A percentile compares a stretch with the other conserved stretches of the same genome.
phyloP scores from a whole-genome alignment of 495 filamentous ascomycete genomes.

The Apiosordaria backusii region DNA sequence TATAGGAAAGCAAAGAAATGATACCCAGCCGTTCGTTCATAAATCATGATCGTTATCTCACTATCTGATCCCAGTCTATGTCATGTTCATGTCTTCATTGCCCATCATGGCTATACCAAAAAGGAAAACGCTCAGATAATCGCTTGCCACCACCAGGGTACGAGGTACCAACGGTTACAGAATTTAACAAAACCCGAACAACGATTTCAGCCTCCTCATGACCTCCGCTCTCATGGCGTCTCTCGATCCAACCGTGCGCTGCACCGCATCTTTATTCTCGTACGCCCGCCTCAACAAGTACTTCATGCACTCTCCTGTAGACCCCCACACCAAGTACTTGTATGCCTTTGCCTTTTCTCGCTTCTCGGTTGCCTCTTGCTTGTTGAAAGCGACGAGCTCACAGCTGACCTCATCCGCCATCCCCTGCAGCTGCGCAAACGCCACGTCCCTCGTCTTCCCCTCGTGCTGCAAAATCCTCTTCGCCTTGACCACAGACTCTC shows the following conservation, averaged over 20 bases:
- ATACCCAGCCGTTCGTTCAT: neutral
- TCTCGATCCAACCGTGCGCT: slow-evolving; percentile 69
- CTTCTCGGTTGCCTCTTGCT: slow-evolving; percentile 5
- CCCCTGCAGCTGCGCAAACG: slow-evolving; percentile 88
- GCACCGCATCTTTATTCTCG: slow-evolving; percentile 88
- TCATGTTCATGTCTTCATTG: neutral
- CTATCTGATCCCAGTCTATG: neutral
- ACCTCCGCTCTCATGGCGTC: slow-evolving; percentile 72
- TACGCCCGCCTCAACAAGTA: slow-evolving; percentile 81
- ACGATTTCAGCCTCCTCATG: slow-evolving; percentile 53
- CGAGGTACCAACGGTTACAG: neutral
- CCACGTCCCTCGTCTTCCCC: slow-evolving; percentile 53
- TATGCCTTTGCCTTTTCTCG: slow-evolving; percentile 56
- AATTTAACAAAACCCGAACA: slow-evolving; percentile 38
- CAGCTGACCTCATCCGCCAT: slow-evolving; percentile 96
- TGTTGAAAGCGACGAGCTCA: slow-evolving; percentile 56
- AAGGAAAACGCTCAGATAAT: neutral
- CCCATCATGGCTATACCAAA: no score
- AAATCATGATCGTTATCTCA: neutral
- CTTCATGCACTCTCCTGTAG: slow-evolving; percentile 88
- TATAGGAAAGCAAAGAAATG: slow-evolving; percentile 16
- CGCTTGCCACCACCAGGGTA: no score
- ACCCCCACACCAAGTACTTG: slow-evolving; percentile 93
- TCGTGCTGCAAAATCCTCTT: slow-evolving; percentile 44
- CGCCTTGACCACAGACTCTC: slow-evolving; percentile 70